phyloP scores from a whole-genome alignment of 805 yeast species.

The Ogataea polymorpha region DNA sequence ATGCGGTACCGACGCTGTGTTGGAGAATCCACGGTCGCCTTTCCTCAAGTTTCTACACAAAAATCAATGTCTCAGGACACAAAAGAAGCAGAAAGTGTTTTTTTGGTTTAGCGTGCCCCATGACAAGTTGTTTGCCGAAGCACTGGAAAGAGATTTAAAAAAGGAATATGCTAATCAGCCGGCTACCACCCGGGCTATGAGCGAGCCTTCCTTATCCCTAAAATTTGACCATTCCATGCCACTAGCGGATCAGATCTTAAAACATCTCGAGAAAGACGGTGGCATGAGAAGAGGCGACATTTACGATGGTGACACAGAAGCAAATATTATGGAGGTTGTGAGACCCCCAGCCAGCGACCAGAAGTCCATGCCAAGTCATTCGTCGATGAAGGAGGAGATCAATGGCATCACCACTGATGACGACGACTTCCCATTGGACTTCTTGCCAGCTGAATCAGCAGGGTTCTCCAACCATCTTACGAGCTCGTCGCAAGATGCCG shows the following conservation, averaged over 20 bases:
- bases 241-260: slow-evolving; percentile 51
- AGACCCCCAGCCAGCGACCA: slow-evolving; percentile 12
- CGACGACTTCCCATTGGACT: slow-evolving; percentile 72
- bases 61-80: slow-evolving; percentile 86
- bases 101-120: slow-evolving; percentile 97
- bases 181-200: slow-evolving; percentile 68
- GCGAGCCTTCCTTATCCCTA: slow-evolving; percentile 81
- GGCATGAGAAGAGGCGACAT: slow-evolving; percentile 14
- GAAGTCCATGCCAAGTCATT: slow-evolving; percentile 1
- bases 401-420: slow-evolving; percentile 35
- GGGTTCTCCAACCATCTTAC: slow-evolving; percentile 31
- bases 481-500: slow-evolving; percentile 20
- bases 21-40: slow-evolving; percentile 83
- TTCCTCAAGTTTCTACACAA: slow-evolving; percentile 81
- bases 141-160: slow-evolving; percentile 86
- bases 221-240: slow-evolving; percentile 52
- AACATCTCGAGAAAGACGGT: slow-evolving; percentile 18
- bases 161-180: slow-evolving; percentile 60
- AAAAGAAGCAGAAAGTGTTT: slow-evolving; percentile 94
- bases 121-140: slow-evolving; percentile 88
- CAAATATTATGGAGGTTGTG: slow-evolving; percentile 14
- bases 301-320: slow-evolving; percentile 15
- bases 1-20: slow-evolving; percentile 80
- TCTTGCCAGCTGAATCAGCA: slow-evolving; percentile 35
- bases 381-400: slow-evolving; percentile 13